Evolutionary conservation across 1,139 yeast genomes (phyloP).

Genomic region (Lodderomyces theae): DNA sequence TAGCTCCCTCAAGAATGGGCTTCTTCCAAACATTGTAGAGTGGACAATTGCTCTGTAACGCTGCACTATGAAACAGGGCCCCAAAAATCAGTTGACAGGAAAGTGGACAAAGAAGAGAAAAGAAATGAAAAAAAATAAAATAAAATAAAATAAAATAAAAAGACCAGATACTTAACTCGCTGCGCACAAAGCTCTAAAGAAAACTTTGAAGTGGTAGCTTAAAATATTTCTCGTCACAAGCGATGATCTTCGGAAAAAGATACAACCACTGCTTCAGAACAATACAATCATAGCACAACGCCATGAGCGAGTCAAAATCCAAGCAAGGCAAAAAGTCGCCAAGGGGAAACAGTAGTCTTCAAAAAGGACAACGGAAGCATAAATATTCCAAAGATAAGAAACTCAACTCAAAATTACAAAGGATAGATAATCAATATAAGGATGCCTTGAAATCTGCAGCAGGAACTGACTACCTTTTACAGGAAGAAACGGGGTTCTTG

Average conservation of each 20-base stretch:
- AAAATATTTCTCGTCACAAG: slow-evolving; percentile 1
- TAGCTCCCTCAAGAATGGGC: not conserved
- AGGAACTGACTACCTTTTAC: slow-evolving; percentile 78
- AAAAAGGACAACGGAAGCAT: slow-evolving; percentile 15
- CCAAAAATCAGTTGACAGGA: not conserved
- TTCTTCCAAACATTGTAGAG: not conserved
- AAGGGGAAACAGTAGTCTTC: slow-evolving; percentile 9
- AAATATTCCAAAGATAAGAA: slow-evolving; percentile 52
- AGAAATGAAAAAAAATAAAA: too few species aligned
- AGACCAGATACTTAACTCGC: too few species aligned
- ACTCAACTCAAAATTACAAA: slow-evolving; percentile 61
- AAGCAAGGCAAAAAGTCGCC: slow-evolving; percentile 11
- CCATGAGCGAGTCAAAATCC: slow-evolving; percentile 5
- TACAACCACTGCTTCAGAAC: too few species aligned
- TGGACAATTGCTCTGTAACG: not conserved
- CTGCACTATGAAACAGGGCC: not conserved
- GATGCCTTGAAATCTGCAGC: slow-evolving; percentile 81
- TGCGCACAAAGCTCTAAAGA: not conserved
- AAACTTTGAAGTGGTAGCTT: not conserved
- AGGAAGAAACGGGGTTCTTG: slow-evolving; percentile 79
- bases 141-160: too few species aligned
- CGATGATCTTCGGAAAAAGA: slow-evolving; percentile 8
- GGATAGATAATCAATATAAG: slow-evolving; percentile 68
- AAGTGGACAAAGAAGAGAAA: not conserved
- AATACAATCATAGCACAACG: not conserved